These are phyloP conservation scores for Penicillium digitatum DNA, from an alignment of 2,329 filamentous ascomycete species.

Conservation along the genomic window DNA sequence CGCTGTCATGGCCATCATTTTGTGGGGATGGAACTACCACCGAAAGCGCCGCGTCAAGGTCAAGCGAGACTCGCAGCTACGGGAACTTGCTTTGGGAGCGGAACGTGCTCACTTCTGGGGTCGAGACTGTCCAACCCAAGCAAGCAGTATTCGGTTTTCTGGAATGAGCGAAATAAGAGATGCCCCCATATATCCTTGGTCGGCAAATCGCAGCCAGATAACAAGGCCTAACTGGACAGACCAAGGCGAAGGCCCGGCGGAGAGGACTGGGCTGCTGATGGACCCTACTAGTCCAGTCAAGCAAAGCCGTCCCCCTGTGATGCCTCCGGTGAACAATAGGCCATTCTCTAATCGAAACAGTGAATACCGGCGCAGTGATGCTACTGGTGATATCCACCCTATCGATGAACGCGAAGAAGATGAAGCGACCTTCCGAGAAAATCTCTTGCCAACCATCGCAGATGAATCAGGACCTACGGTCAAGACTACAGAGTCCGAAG, in stretches of 20 bases:
- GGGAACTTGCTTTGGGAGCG: constrained; percentile 50
- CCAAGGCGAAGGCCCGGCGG: constrained; percentile 31
- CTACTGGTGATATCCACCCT: constrained; percentile 56
- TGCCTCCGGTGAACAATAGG: constrained; percentile 33
- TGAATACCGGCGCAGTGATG: constrained; percentile 48
- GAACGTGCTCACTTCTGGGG: constrained; percentile 46
- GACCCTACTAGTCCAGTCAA: constrained; percentile 41
- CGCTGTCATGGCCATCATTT: constrained; percentile 46
- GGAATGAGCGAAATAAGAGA: constrained; percentile 22
- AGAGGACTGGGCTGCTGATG: constrained; percentile 42
- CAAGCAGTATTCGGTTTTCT: constrained; percentile 36
- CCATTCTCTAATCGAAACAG: constrained; percentile 42
- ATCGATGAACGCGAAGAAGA: constrained; percentile 62
- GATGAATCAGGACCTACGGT: background rate
- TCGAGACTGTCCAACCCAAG: constrained; percentile 38
- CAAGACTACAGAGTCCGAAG: constrained; percentile 16
- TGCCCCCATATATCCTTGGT: constrained; percentile 30
- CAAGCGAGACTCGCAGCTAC: constrained; percentile 53
- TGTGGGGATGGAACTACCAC: constrained; percentile 51
- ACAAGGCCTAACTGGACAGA: constrained; percentile 27
- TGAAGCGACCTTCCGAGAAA: constrained; percentile 38
- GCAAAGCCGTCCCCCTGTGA: constrained; percentile 32
- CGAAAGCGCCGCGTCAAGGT: constrained; percentile 45
- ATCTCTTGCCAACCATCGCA: constrained; percentile 21
- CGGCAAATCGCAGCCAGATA: constrained; percentile 16